Base-by-base conservation (phyloP, 331 rosid genomes). In the Telfairia occidentalis region DNA sequence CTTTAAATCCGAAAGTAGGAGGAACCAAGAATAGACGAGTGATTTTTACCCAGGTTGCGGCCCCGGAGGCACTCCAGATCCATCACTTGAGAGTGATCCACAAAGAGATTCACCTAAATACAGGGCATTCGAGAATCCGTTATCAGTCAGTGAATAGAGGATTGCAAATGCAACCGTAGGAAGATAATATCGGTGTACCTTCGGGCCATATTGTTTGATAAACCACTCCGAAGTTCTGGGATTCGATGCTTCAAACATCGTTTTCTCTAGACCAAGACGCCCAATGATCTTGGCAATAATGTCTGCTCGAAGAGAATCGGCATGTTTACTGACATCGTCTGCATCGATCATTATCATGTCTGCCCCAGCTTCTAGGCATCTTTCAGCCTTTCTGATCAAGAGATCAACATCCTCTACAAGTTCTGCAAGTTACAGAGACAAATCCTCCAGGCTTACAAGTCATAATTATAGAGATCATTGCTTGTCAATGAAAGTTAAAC, bases 331-430 rank as follows among this genome's bases (percentile, higher is more conserved):
- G 59, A 94, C 83, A 88, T 86, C 93, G 60, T 86, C 96, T 21
- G 96, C 96, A 59, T 87, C 98, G 1, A 88, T 88, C 96, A 90
- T 81, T 82, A 91, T 88, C 95, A 86, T 88, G 85, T 87, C 97
- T n/a, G 98, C 98, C 73, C 97, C 97, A 5, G 91, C 97, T 81
- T 94, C 96, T 75, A 94, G 82, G 81, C 98, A 94, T 81, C 97
- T 86, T 89, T 89, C 98, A 11, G 98, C 96, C 81, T 82, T 89
- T 80, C 96, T 86, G 84, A 89, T 82, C 87, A 94, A 64, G 38
- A 91, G 90, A 84, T 94, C 93, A 76, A 85, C 97, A 82, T 91
- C 97, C 81, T 91, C 98, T 54, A 94, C 87, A 57, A 84, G 73
- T 77, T 94, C 97, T 94, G 87, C 10, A 67, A 32, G 30, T 59